phyloP scores from a whole-genome alignment of 495 filamentous ascomycete genomes.

The Eremomyces bilateralis region DNA sequence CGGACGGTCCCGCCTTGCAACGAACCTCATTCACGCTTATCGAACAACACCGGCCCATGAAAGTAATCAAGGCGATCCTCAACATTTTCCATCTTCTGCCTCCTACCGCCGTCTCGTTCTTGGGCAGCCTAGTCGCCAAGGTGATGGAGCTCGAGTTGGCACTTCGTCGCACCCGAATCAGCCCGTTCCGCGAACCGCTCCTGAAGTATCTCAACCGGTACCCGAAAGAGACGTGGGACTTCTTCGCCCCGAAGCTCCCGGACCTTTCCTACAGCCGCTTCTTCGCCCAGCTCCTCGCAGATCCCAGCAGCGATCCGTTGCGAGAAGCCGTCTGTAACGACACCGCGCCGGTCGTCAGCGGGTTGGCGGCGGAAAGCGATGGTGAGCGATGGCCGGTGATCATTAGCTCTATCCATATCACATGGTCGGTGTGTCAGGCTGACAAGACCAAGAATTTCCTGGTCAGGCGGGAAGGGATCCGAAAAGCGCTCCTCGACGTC shows the following conservation, averaged over 20 bases:
- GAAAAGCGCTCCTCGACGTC: slow-evolving; percentile 40
- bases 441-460: slow-evolving; percentile 46
- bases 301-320: slow-evolving; percentile 51
- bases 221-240: slow-evolving; percentile 64
- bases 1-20: slow-evolving; percentile 56
- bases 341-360: too few species aligned
- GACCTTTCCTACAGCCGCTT: slow-evolving; percentile 83
- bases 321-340: slow-evolving; percentile 54
- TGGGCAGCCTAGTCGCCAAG: slow-evolving; percentile 68
- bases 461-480: slow-evolving; percentile 48
- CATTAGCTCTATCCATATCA: slow-evolving; percentile 72
- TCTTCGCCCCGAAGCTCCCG: slow-evolving; percentile 50
- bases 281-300: slow-evolving; percentile 68
- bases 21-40: slow-evolving; percentile 84
- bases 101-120: slow-evolving; percentile 69
- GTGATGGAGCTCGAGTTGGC: slow-evolving; percentile 74
- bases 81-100: slow-evolving; percentile 93
- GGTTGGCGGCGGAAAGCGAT: slow-evolving; percentile 32
- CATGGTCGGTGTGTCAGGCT: slow-evolving; percentile 48
- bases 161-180: slow-evolving; percentile 72
- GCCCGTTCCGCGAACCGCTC: slow-evolving; percentile 80
- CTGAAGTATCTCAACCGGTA: slow-evolving; percentile 88
- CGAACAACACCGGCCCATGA: slow-evolving; percentile 78
- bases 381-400: slow-evolving; percentile 44
- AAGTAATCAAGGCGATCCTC: slow-evolving; percentile 78